These are phyloP conservation scores for Cylindrodendrum hubeiense DNA, from an alignment of 2,329 filamentous ascomycete species.

Conservation along the genomic window DNA sequence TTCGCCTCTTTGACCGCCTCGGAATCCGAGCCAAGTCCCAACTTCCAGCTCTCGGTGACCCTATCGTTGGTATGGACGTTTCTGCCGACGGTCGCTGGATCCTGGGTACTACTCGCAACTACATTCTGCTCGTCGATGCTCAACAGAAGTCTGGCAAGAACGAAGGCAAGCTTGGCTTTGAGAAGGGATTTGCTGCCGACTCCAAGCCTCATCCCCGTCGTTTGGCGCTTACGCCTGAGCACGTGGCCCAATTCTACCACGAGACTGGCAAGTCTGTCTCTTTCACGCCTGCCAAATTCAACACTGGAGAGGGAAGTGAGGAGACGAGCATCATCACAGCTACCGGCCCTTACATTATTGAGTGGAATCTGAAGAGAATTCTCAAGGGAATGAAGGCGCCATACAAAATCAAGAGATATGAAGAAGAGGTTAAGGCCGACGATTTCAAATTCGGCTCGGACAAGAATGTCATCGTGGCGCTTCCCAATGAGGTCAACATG, in stretches of 20 bases:
- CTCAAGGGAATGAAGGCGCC: conserved; percentile 84
- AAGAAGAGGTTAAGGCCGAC: conserved; percentile 95
- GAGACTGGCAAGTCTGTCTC: conserved; percentile 89
- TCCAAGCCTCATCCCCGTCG: conserved; percentile 93
- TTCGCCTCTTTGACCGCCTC: conserved; percentile 94
- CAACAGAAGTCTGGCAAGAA: conserved; percentile 95
- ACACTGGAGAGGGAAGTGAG: conserved; percentile 81
- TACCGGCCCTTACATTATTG: conserved; percentile 95
- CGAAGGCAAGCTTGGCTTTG: conserved; percentile 97
- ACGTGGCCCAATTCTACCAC: conserved; percentile 97
- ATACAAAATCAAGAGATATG: conserved; percentile 96
- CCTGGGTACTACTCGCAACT: conserved; percentile 92
- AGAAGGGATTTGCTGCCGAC: conserved; percentile 92
- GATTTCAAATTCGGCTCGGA: conserved; percentile 98
- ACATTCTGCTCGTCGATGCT: conserved; percentile 92
- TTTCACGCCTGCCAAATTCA: conserved; percentile 95
- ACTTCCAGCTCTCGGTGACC: conserved; percentile 93
- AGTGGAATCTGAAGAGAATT: conserved; percentile 95
- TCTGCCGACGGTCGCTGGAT: conserved; percentile 97
- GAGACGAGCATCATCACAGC: conserved; percentile 98
- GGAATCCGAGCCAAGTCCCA: conserved; percentile 98
- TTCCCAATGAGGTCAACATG: conserved; percentile 99
- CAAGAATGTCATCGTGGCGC: conserved; percentile 96
- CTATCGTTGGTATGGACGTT: conserved; percentile 94
- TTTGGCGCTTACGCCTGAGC: conserved; percentile 87